A percentile compares a stretch with the other conserved stretches of the same genome.
phyloP scores from a whole-genome alignment of 768 basidiomycete species.

The Russula foetens region DNA sequence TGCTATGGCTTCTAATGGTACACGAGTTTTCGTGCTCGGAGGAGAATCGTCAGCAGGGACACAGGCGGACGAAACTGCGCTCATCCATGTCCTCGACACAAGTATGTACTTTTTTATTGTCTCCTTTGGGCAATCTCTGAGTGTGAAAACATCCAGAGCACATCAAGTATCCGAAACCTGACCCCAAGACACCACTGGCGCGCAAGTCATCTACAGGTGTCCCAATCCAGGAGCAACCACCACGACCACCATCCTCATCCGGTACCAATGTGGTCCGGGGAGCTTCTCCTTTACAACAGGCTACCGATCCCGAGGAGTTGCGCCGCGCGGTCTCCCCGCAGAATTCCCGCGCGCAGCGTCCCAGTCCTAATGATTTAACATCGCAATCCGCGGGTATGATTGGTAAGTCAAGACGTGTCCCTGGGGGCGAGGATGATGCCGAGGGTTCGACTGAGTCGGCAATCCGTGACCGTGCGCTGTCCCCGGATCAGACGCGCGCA shows the following conservation, averaged over 20 bases:
- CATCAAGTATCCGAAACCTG: constrained; percentile 75
- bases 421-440: constrained; percentile 49
- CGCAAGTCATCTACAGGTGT: constrained; percentile 41
- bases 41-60: constrained; percentile 80
- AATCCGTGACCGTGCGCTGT: constrained; percentile 39
- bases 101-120: constrained; percentile 47
- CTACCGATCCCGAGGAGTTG: constrained; percentile 44
- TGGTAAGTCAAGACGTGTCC: constrained; percentile 39
- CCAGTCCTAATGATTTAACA: constrained; percentile 35
- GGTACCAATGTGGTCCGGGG: constrained; percentile 41
- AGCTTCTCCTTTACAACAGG: constrained; percentile 51
- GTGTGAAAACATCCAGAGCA: constrained; percentile 47
- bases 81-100: constrained; percentile 92
- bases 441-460: constrained; percentile 39
- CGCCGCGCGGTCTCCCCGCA: constrained; percentile 64
- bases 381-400: constrained; percentile 28
- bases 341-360: constrained; percentile 35
- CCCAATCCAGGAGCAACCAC: constrained; percentile 10
- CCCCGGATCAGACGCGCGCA: constrained; percentile 49
- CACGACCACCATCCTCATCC: constrained; percentile 7
- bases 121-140: background rate
- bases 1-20: constrained; percentile 92
- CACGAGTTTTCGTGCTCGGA: constrained; percentile 86
- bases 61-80: constrained; percentile 67
- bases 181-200: constrained; percentile 37